Base-by-base conservation (phyloP, 768 basidiomycete genomes). In the Wakefieldia striispora region DNA sequence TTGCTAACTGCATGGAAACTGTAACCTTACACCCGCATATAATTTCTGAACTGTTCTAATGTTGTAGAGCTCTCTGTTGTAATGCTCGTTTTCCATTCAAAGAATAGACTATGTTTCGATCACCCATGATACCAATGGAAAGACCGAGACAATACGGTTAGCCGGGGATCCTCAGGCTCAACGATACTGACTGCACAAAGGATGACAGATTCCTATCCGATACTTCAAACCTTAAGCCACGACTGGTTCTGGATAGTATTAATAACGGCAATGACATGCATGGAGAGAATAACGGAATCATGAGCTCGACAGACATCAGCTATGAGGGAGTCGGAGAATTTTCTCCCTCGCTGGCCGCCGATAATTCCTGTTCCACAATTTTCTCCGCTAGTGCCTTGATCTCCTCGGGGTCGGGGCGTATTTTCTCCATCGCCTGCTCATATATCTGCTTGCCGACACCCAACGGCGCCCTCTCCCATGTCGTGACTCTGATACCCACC, bases 401-500 rank as follows among this genome's bases (percentile, higher is more conserved):
- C 52, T 69, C 66, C 43, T 66, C 65, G 19, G 65, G 61, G 37
- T 56, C 57, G n/a, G 55, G 55, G 3, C 67, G 66, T 55, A 75
- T 55, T 39, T 63, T 59, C 45, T 65, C 64, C 62, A 72, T 64
- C 26, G 70, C 68, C 37, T 63, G 48, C 47, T 71, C 67, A 46
- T 70, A 54, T 45, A 68, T 68, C 63, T 72, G 67, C 43, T 64
- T 57, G 8, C 79, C 80, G 69, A 77, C 56, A 56, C 84, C 73
- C 68, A 76, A 27, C 65, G 83, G 75, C 67, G 74, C 72, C 71
- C 78, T 70, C 60, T 92, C 85, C 83, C 91, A 93, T 51, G 79
- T 79, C 42, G 86, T 82, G 19, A 86, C 81, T 55, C 88, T 77
- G 75, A 97, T 84, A 20, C 93, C 94, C 1, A 98, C 91, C 26